These are phyloP conservation scores for Penicillium daleae DNA, from an alignment of 495 filamentous ascomycete species.

Conservation along the genomic window DNA sequence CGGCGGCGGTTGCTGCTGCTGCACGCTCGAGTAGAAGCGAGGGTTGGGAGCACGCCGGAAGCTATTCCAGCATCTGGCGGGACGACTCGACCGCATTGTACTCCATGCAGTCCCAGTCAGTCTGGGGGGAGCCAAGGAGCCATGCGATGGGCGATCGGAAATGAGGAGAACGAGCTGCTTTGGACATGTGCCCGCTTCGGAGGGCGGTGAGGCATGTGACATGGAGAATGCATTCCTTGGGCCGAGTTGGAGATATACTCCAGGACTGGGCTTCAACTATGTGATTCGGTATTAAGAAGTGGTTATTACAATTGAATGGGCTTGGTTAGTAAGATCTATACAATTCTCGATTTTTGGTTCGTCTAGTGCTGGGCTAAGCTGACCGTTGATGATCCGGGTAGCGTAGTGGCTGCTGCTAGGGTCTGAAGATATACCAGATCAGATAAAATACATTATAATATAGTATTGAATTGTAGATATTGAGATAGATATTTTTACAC, in stretches of 20 bases:
- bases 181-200: conserved; percentile 11
- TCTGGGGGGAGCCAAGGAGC: conserved; percentile 1
- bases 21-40: conserved; percentile 33
- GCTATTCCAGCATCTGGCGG: conserved; percentile 37
- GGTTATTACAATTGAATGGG: too few species aligned
- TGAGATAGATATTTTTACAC: too few species aligned
- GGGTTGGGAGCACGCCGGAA: conserved; percentile 25
- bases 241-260: not conserved
- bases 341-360: not conserved
- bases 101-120: conserved; percentile 29
- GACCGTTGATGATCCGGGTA: conserved; percentile 1
- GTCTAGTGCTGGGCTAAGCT: not conserved
- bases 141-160: conserved; percentile 2
- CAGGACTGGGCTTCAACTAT: too few species aligned
- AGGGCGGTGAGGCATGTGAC: conserved; percentile 21
- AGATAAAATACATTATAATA: too few species aligned
- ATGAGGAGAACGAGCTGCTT: conserved; percentile 9
- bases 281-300: too few species aligned
- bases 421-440: not conserved
- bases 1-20: conserved; percentile 54
- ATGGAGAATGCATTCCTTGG: not conserved
- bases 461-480: too few species aligned
- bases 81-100: conserved; percentile 43
- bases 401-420: conserved; percentile 6
- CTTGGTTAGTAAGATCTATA: not conserved